These are phyloP conservation scores for Penicillium crustosum DNA, from an alignment of 2,329 filamentous ascomycete species.

Conservation along the genomic window DNA sequence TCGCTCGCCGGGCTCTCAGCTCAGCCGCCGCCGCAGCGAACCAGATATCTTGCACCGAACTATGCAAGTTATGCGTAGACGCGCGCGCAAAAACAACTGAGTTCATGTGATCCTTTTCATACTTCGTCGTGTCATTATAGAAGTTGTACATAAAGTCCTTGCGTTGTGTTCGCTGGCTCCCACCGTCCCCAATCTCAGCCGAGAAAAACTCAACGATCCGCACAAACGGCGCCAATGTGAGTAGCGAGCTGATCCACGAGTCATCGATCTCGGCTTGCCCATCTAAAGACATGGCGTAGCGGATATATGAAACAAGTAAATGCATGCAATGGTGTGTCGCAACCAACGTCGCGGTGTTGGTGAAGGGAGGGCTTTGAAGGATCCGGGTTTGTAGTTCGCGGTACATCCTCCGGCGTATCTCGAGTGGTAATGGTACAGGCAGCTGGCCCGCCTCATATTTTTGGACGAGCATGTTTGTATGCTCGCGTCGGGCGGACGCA, in stretches of 20 bases:
- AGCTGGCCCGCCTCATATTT: slow-evolving; percentile 42
- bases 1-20: slow-evolving; percentile 28
- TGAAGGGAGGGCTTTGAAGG: slow-evolving; percentile 42
- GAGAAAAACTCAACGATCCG: slow-evolving; percentile 46
- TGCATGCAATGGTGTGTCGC: slow-evolving; percentile 46
- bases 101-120: slow-evolving; percentile 41
- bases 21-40: slow-evolving; percentile 39
- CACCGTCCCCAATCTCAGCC: slow-evolving; percentile 45
- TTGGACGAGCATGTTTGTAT: slow-evolving; percentile 38
- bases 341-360: slow-evolving; percentile 39
- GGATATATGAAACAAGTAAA: slow-evolving; percentile 41
- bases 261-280: slow-evolving; percentile 31
- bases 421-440: slow-evolving; percentile 37
- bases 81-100: slow-evolving; percentile 38
- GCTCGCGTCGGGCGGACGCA: slow-evolving; percentile 37
- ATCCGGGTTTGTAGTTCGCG: slow-evolving; percentile 39
- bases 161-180: slow-evolving; percentile 41
- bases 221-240: slow-evolving; percentile 40
- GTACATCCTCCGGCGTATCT: slow-evolving; percentile 39
- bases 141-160: slow-evolving; percentile 48
- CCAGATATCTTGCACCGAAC: slow-evolving; percentile 42
- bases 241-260: slow-evolving; percentile 43
- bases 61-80: slow-evolving; percentile 32
- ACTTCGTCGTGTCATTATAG: slow-evolving; percentile 38
- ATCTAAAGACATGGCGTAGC: slow-evolving; percentile 38